phyloP scores from a whole-genome alignment of 2,329 filamentous ascomycete species.

The Fusarium longipes region DNA sequence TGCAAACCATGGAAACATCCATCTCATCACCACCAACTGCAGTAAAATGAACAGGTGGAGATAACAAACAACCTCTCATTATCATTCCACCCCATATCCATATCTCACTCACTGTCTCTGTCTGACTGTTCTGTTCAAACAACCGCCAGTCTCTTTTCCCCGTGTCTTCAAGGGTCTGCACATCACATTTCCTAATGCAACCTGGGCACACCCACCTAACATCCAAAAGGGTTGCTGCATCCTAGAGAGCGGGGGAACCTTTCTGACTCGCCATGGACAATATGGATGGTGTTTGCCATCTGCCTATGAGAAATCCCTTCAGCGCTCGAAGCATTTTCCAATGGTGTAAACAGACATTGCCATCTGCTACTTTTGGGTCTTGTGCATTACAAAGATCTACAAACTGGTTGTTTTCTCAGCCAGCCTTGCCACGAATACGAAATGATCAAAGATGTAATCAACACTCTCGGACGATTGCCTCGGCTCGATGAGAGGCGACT shows the following conservation, averaged over 20 bases:
- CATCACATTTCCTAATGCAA: constrained; percentile 16
- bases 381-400: constrained; percentile 2
- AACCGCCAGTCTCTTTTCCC: not conserved
- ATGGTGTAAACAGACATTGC: constrained; percentile 8
- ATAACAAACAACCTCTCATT: constrained; percentile 15
- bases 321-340: not conserved
- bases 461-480: not conserved
- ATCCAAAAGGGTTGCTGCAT: constrained; percentile 12
- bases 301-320: not conserved
- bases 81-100: constrained; percentile 25
- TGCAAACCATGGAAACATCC: not conserved
- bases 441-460: not conserved
- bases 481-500: not conserved
- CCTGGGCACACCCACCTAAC: constrained; percentile 19
- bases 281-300: not conserved
- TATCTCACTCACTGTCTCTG: not conserved
- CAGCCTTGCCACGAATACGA: not conserved
- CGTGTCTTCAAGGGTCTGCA: constrained; percentile 19
- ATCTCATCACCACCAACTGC: constrained; percentile 7
- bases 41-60: constrained; percentile 30
- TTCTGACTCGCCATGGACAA: constrained; percentile 10
- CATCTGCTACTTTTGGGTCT: not conserved
- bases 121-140: not conserved
- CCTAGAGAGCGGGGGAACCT: constrained; percentile 17
- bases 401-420: not conserved